Evolutionary conservation across 768 basidiomycete species (phyloP).

Genomic region (Cystobasidium ongulense): DNA sequence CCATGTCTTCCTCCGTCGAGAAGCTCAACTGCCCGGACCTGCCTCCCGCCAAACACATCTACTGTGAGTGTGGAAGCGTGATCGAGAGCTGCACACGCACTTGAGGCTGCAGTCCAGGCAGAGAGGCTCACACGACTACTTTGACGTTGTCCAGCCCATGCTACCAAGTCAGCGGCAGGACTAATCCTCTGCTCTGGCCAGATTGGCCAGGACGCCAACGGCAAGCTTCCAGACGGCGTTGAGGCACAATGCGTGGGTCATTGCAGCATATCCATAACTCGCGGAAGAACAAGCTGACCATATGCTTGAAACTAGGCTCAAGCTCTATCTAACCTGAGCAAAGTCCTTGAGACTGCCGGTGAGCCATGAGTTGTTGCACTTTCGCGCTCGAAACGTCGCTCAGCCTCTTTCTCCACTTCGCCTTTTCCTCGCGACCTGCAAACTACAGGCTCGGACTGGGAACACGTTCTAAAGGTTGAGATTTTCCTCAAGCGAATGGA

Average conservation of each 20-base stretch:
- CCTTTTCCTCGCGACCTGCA: neutral
- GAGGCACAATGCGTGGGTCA: conserved; percentile 11
- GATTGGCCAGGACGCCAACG: conserved; percentile 19
- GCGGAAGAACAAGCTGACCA: neutral
- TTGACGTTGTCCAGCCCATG: conserved; percentile 4
- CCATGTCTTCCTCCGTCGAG: neutral
- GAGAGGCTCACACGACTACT: too few species aligned
- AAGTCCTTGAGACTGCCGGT: conserved; percentile 22
- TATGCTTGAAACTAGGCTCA: neutral
- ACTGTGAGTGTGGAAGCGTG: conserved; percentile 2
- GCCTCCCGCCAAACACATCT: neutral
- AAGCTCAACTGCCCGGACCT: neutral
- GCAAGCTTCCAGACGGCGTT: conserved; percentile 25
- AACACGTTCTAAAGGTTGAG: conserved; percentile 5
- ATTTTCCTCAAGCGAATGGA: conserved; percentile 28
- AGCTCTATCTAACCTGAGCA: conserved; percentile 1
- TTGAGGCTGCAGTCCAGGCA: neutral
- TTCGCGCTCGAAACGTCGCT: neutral
- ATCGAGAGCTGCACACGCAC: neutral
- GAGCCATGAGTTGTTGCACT: neutral
- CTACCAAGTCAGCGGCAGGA: conserved; percentile 7
- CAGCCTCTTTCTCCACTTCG: neutral
- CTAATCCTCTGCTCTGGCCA: conserved; percentile 14
- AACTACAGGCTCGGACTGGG: conserved; percentile 1
- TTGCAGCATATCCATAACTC: neutral